Percentiles rank a stretch among this genome's conserved stretches.
Evolutionary conservation across 1,284 basidiomycete species (phyloP).

Genomic region (Cutaneotrichosporon arboriforme): DNA sequence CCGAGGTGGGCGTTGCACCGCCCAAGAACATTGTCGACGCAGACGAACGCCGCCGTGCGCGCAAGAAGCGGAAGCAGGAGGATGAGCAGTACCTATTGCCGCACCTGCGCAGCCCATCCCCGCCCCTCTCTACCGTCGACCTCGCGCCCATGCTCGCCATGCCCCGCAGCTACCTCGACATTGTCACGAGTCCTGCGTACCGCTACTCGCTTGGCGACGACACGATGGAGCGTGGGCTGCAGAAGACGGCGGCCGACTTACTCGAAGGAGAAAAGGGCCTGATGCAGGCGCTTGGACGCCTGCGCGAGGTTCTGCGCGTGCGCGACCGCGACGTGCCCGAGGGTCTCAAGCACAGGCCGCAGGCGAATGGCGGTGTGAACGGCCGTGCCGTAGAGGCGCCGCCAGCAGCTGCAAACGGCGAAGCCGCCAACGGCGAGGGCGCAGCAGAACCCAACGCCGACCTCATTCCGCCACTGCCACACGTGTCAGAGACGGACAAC

Average conservation of each 20-base stretch:
- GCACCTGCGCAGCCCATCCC: conserved; percentile 43
- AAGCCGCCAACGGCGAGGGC: conserved; percentile 13
- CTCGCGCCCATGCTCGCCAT: conserved; percentile 42
- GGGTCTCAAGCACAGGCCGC: background rate
- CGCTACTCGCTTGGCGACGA: conserved; percentile 46
- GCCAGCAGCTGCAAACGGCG: conserved; percentile 9
- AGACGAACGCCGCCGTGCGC: conserved; percentile 16
- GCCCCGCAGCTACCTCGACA: conserved; percentile 43
- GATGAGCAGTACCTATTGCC: conserved; percentile 32
- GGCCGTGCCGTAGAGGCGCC: conserved; percentile 3
- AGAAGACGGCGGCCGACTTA: conserved; percentile 45
- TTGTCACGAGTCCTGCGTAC: conserved; percentile 44
- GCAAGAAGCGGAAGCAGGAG: conserved; percentile 29
- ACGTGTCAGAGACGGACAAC: conserved; percentile 42
- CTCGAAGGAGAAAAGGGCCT: conserved; percentile 47
- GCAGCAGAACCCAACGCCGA: conserved; percentile 4
- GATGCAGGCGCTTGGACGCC: conserved; percentile 41
- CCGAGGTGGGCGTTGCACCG: conserved; percentile 30
- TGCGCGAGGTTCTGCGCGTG: conserved; percentile 39
- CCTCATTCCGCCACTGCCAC: conserved; percentile 33
- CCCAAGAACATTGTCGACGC: conserved; percentile 35
- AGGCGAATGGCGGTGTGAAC: conserved; percentile 2
- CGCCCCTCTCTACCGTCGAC: conserved; percentile 37
- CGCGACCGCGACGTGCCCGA: conserved; percentile 33
- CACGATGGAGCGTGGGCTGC: conserved; percentile 44